Evolutionary conservation across 1,284 basidiomycete species (phyloP).

Genomic region (Cryptococcus hybrid): DNA sequence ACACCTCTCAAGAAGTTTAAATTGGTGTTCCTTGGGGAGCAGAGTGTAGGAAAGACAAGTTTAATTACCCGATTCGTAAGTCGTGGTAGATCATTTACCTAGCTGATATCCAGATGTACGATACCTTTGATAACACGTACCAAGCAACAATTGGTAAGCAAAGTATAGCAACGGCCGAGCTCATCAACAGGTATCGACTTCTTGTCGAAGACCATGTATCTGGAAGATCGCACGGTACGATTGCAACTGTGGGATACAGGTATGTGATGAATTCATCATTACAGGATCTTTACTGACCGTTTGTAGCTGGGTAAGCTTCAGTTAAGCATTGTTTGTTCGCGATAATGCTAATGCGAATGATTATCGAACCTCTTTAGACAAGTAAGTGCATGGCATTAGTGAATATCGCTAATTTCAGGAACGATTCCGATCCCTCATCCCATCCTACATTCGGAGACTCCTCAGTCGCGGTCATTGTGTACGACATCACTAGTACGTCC

Average conservation of each 20-base stretch:
- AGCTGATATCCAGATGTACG: conserved; percentile 77
- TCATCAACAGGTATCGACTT: conserved; percentile 77
- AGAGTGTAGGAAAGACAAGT: conserved; percentile 94
- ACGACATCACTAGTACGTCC: conserved; percentile 94
- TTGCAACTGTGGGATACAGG: conserved; percentile 99
- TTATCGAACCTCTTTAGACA: conserved; percentile 20
- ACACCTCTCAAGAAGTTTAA: conserved; percentile 88
- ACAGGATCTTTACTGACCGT: background rate
- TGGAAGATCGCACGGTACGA: conserved; percentile 96
- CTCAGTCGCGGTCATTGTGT: conserved; percentile 96
- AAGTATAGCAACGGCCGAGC: too few relatives aligned
- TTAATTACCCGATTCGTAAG: conserved; percentile 83
- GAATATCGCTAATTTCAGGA: conserved; percentile 59
- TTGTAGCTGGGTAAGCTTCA: conserved; percentile 1
- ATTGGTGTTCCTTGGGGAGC: conserved; percentile 89
- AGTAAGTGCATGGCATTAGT: conserved; percentile 20
- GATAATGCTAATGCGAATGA: background rate
- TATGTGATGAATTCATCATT: conserved; percentile 40
- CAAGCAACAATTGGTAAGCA: conserved; percentile 85
- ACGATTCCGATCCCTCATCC: conserved; percentile 96
- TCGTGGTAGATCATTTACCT: background rate
- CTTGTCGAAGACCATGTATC: conserved; percentile 99
- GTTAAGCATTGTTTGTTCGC: background rate
- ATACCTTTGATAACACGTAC: conserved; percentile 99
- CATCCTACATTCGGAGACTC: conserved; percentile 96